phyloP scores from a whole-genome alignment of 1,139 yeast species.

The Trichomonascaceae sp. region DNA sequence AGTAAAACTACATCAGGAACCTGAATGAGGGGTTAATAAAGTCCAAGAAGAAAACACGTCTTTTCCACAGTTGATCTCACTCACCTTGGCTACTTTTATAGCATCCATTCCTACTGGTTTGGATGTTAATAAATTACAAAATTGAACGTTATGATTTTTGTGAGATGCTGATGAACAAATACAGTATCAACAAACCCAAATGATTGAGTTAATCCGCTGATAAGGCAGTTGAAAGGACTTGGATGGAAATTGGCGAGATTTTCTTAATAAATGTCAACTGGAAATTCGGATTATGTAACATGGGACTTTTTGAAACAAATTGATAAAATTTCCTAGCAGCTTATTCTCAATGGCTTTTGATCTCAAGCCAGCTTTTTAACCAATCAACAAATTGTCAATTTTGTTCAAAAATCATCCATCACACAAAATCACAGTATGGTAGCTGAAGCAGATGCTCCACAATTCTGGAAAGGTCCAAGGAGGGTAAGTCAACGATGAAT shows the following conservation, averaged over 20 bases:
- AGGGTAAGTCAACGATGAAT: not conserved
- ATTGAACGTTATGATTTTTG: not conserved
- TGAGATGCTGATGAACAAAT: not conserved
- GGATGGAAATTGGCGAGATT: not conserved
- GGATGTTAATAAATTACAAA: not conserved
- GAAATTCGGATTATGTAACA: no score
- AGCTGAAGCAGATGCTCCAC: conserved; percentile 8
- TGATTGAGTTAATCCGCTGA: not conserved
- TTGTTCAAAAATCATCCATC: not conserved
- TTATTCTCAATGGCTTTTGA: not conserved
- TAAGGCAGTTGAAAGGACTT: not conserved
- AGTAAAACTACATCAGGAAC: conserved; percentile 65
- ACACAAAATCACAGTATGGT: conserved; percentile 3
- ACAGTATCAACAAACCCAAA: not conserved
- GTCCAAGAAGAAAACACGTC: not conserved
- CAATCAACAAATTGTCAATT: conserved; percentile 7
- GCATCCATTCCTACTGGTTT: conserved; percentile 41
- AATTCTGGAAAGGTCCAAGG: conserved; percentile 10
- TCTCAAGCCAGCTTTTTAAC: not conserved
- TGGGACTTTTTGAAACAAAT: no score
- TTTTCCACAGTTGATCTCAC: conserved; percentile 12
- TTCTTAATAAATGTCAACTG: not conserved
- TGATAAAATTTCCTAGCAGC: no score
- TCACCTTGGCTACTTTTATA: conserved; percentile 46
- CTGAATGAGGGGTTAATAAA: conserved; percentile 20